Evolutionary conservation across 768 basidiomycete genomes (phyloP), one percentile per base, ranked within the genome.

Genomic region (Panellus pusillus): DNA sequence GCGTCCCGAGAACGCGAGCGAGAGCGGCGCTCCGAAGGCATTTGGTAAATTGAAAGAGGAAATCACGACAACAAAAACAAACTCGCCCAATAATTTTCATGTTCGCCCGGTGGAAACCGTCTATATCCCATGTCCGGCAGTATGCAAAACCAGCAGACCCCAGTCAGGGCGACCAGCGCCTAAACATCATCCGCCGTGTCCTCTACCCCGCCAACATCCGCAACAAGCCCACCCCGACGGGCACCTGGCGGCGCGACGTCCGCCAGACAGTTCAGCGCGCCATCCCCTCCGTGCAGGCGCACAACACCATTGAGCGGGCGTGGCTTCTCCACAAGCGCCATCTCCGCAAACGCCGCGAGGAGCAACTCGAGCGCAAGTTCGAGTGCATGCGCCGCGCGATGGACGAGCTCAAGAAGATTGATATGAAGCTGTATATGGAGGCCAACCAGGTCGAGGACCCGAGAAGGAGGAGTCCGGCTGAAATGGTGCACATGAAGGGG

Each of bases 301-400:
- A 97, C 72, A 82, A 93, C 58, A 97, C 93, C 2, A 93, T 97
- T 48, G 87, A 92, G 60, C 83, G 94, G 29, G 94, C 94, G 4
- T 98, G 90, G 89, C 74, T 86, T 47, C 78, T 98, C 11, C 84
- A 92, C 71, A 79, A 82, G 60, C 81, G 94, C 28, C 86, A 90
- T 64, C 55, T 85, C 36, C 82, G 94, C 38, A 82, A 87, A 64
- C 74, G 78, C 57, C 79, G 89, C 41, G 80, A 85, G 27, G 82
- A 76, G 32, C 89, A 92, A 64, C 66, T 91, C 57, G 73, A 75
- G 52, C 79, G 85, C 70, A 95, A 95, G 70, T 93, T 86, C 64
- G 78, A 83, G 50, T 80, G 82, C 63, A 94, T 97, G 93, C 74
- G 75, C 67, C 72, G 72, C 61, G 95, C 95, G 14, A 93, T 97